A percentile compares a stretch with the other conserved stretches of the same genome.
phyloP scores from a whole-genome alignment of 1,139 yeast genomes.

The Sugiyamaella sp. region DNA sequence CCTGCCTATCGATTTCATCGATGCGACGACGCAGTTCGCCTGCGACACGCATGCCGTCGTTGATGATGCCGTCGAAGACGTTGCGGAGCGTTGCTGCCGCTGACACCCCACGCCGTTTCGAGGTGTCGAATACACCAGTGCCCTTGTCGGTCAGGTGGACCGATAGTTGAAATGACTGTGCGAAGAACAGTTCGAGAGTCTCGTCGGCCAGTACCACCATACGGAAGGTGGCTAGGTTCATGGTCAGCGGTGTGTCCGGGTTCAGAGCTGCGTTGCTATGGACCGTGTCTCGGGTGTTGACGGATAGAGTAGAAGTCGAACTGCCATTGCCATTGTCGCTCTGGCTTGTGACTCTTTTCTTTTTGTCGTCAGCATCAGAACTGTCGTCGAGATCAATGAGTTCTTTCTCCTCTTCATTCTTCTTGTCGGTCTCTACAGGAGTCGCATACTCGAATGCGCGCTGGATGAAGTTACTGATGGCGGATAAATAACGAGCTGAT shows the following conservation, averaged over 20 bases:
- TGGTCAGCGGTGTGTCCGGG: conserved; percentile 72
- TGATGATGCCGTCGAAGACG: conserved; percentile 87
- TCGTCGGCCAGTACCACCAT: conserved; percentile 96
- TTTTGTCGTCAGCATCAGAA: conserved; percentile 22
- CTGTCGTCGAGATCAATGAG: neutral
- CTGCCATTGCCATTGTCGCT: conserved; percentile 40
- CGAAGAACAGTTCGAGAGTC: conserved; percentile 82
- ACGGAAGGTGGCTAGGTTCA: conserved; percentile 86
- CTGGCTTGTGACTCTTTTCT: neutral
- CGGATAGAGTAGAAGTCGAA: neutral
- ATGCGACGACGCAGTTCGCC: conserved; percentile 83
- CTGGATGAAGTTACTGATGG: conserved; percentile 85
- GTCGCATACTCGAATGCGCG: conserved; percentile 88
- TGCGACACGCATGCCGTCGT: conserved; percentile 91
- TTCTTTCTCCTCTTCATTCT: neutral
- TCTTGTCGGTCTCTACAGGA: conserved; percentile 38
- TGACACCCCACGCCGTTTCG: conserved; percentile 22
- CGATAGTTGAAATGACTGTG: conserved; percentile 64
- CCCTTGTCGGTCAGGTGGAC: conserved; percentile 62
- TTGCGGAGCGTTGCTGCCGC: conserved; percentile 67
- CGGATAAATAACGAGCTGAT: conserved; percentile 77
- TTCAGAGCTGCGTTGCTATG: conserved; percentile 69
- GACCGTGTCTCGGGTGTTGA: neutral
- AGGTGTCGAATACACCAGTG: conserved; percentile 37
- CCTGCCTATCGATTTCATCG: conserved; percentile 54